Conservation (phyloP, 2,329 filamentous ascomycete species). For the Seiridium cupressi region DNA sequence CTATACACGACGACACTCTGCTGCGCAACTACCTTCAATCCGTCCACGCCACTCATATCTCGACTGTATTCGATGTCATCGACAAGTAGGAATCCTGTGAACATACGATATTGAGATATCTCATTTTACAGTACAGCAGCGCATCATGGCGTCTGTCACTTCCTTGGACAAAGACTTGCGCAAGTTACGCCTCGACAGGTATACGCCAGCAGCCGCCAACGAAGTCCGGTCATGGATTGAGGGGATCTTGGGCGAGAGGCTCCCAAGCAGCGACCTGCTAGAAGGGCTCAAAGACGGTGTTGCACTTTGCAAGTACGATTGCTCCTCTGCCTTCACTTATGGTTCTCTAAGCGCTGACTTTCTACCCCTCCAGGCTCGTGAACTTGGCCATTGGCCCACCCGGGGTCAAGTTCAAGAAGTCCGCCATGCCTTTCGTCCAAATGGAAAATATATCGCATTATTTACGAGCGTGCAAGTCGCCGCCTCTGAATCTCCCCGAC, state of each 20-base stretch:
- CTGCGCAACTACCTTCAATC: no score
- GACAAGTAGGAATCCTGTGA: neutral
- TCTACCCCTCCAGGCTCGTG: conserved; percentile 58
- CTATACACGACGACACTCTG: neutral
- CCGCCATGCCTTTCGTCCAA: conserved; percentile 95
- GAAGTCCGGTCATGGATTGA: conserved; percentile 88
- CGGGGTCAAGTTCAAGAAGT: conserved; percentile 85
- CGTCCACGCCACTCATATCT: neutral
- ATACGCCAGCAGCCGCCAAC: conserved; percentile 85
- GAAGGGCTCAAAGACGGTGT: conserved; percentile 88
- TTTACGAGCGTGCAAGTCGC: conserved; percentile 79
- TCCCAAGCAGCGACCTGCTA: conserved; percentile 74
- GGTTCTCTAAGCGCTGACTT: neutral
- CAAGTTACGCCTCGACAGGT: conserved; percentile 87
- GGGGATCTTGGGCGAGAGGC: conserved; percentile 68
- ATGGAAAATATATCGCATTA: conserved; percentile 99
- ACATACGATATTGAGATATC: conserved; percentile 1
- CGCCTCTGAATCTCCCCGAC: conserved; percentile 82
- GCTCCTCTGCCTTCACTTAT: neutral
- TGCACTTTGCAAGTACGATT: conserved; percentile 79
- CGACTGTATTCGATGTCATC: neutral
- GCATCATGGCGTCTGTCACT: conserved; percentile 82
- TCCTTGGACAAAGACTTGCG: conserved; percentile 95
- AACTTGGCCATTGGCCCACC: conserved; percentile 77
- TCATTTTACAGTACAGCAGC: neutral